Evolutionary conservation across 1,284 basidiomycete genomes (phyloP).

Genomic region (Tilletiaria anomala): DNA sequence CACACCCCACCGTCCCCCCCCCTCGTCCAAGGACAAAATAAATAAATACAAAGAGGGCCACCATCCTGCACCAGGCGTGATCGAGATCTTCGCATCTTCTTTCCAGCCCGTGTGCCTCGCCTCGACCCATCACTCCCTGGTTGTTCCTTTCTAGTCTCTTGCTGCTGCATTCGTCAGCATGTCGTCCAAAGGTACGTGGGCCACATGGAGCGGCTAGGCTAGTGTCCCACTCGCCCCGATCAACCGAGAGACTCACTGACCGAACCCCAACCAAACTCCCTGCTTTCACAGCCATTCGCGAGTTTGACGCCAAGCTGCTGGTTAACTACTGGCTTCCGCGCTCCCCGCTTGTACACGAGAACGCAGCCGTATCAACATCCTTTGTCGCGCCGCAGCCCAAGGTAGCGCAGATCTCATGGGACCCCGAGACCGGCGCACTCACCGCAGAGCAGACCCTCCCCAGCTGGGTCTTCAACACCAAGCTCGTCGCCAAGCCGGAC

Average conservation of each 20-base stretch:
- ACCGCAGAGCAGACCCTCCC: conserved; percentile 63
- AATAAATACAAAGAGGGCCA: too few species aligned
- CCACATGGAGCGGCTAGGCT: too few species aligned
- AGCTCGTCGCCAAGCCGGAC: conserved; percentile 48
- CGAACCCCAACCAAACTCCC: neutral
- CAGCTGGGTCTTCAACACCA: conserved; percentile 53
- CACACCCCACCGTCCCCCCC: too few species aligned
- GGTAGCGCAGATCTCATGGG: conserved; percentile 54
- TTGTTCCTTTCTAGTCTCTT: too few species aligned
- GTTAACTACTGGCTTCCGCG: conserved; percentile 39
- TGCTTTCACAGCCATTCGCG: neutral
- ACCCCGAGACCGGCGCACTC: conserved; percentile 63
- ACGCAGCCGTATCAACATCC: conserved; percentile 23
- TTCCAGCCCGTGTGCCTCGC: too few species aligned
- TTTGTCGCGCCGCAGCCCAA: conserved; percentile 33
- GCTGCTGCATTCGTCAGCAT: too few species aligned
- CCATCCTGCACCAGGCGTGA: too few species aligned
- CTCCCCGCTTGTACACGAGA: conserved; percentile 27
- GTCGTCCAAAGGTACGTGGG: neutral
- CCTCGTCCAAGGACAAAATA: too few species aligned
- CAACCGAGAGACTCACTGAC: neutral
- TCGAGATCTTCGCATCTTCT: too few species aligned
- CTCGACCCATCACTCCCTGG: too few species aligned
- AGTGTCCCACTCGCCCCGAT: neutral
- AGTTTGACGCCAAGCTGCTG: conserved; percentile 29